A percentile compares a stretch with the other conserved stretches of the same genome.
These are phyloP conservation scores for Xylariomycetidae sp. DNA, from an alignment of 2,329 filamentous ascomycete genomes.

Conservation along the genomic window DNA sequence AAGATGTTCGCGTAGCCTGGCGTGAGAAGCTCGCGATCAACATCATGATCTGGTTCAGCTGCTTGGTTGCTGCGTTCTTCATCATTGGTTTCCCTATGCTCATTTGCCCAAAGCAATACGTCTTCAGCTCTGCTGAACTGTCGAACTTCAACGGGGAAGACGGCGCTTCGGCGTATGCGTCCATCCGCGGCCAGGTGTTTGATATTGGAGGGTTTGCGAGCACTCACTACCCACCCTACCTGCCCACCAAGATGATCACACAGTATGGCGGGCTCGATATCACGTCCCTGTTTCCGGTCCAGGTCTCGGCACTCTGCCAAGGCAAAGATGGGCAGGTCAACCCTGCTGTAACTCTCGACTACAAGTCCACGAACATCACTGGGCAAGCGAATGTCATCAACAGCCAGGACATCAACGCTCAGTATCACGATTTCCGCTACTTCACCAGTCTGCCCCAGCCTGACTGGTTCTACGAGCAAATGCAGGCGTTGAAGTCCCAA, in stretches of 20 bases:
- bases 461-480: slow-evolving; percentile 90
- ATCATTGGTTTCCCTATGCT: slow-evolving; percentile 80
- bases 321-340: slow-evolving; percentile 62
- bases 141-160: slow-evolving; percentile 66
- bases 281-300: slow-evolving; percentile 85
- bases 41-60: slow-evolving; percentile 89
- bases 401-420: slow-evolving; percentile 62
- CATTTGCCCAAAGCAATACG: slow-evolving; percentile 86
- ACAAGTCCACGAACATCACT: slow-evolving; percentile 68
- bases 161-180: slow-evolving; percentile 59
- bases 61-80: slow-evolving; percentile 74
- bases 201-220: slow-evolving; percentile 70
- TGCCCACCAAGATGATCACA: slow-evolving; percentile 58
- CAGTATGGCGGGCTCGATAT: slow-evolving; percentile 85
- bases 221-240: slow-evolving; percentile 66
- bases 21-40: slow-evolving; percentile 98
- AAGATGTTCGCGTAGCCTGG: slow-evolving; percentile 90
- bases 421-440: slow-evolving; percentile 89
- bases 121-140: slow-evolving; percentile 76
- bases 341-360: slow-evolving; percentile 75
- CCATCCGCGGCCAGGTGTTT: slow-evolving; percentile 86
- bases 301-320: slow-evolving; percentile 86
- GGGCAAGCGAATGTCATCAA: slow-evolving; percentile 61
- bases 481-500: slow-evolving; percentile 67
- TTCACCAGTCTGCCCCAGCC: slow-evolving; percentile 75